Percentiles rank a stretch among this genome's conserved stretches.
phyloP scores from a whole-genome alignment of 768 basidiomycete species.

The Chiua virens region DNA sequence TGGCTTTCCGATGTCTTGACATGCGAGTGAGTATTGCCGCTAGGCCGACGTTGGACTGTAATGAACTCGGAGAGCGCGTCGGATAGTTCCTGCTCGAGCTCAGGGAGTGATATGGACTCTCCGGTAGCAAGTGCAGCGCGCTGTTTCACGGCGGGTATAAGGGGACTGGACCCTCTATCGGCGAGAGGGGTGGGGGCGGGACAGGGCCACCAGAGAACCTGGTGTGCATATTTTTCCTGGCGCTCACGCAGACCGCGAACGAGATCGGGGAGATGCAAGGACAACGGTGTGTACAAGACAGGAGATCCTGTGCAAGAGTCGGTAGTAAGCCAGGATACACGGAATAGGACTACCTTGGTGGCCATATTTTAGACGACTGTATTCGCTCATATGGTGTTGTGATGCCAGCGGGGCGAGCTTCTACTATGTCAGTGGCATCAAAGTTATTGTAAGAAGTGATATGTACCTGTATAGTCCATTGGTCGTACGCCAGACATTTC shows the following conservation, averaged over 20 bases:
- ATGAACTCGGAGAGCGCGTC: conserved; percentile 54
- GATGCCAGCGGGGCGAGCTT: conserved; percentile 63
- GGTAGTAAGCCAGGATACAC: not conserved
- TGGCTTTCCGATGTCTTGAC: conserved; percentile 78
- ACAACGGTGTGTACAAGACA: conserved; percentile 58
- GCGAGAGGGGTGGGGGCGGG: not conserved
- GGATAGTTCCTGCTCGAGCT: conserved; percentile 49
- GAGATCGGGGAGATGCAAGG: conserved; percentile 59
- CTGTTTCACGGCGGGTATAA: conserved; percentile 23
- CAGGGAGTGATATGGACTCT: conserved; percentile 14
- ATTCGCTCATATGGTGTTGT: conserved; percentile 72
- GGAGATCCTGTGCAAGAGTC: conserved; percentile 48
- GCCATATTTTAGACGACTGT: conserved; percentile 70
- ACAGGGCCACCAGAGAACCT: conserved; percentile 53
- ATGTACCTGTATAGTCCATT: conserved; percentile 25
- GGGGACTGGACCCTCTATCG: not conserved
- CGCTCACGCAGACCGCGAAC: conserved; percentile 51
- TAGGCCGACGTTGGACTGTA: not conserved
- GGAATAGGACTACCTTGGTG: conserved; percentile 26
- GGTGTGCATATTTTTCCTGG: conserved; percentile 42
- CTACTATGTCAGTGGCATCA: not conserved
- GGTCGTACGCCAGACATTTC: conserved; percentile 1
- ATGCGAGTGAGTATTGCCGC: not conserved
- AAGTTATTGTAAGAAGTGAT: not conserved
- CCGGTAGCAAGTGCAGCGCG: conserved; percentile 23